These are phyloP conservation scores for Drechslerella dactyloides DNA, from an alignment of 2,329 filamentous ascomycete genomes.

Conservation along the genomic window DNA sequence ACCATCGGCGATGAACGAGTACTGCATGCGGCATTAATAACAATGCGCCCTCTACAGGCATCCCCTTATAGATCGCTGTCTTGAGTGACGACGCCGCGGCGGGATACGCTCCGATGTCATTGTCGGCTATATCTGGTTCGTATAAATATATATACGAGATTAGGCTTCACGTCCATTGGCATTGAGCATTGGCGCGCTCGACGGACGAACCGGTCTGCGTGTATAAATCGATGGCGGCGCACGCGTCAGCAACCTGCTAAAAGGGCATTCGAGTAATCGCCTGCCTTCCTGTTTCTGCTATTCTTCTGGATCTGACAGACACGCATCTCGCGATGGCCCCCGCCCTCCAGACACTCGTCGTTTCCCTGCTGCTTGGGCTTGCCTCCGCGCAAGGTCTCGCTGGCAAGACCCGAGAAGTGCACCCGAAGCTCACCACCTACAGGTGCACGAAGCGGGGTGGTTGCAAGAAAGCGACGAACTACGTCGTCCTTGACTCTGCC, in stretches of 20 bases:
- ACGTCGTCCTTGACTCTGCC: slow-evolving; percentile 63
- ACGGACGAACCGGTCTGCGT: slow-evolving; percentile 12
- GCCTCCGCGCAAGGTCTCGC: slow-evolving; percentile 59
- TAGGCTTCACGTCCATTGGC: slow-evolving; percentile 35
- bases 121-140: slow-evolving; percentile 42
- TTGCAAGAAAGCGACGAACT: slow-evolving; percentile 62
- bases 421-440: slow-evolving; percentile 64
- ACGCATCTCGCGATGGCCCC: slow-evolving; percentile 29
- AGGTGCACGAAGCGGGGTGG: slow-evolving; percentile 63
- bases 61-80: too few relatives aligned
- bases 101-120: slow-evolving; percentile 35
- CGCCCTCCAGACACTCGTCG: slow-evolving; percentile 37
- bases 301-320: background rate
- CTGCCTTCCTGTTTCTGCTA: background rate
- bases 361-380: slow-evolving; percentile 53
- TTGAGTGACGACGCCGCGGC: slow-evolving; percentile 30
- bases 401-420: slow-evolving; percentile 60
- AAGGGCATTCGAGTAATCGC: background rate
- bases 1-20: too few relatives aligned
- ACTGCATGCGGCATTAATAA: too few relatives aligned
- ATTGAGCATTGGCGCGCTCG: slow-evolving; percentile 20
- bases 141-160: slow-evolving; percentile 21
- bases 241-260: background rate
- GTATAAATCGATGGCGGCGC: slow-evolving; percentile 27
- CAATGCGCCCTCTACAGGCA: too few relatives aligned